Conservation (phyloP, 495 filamentous ascomycete genomes). For the Letharia columbiana region DNA sequence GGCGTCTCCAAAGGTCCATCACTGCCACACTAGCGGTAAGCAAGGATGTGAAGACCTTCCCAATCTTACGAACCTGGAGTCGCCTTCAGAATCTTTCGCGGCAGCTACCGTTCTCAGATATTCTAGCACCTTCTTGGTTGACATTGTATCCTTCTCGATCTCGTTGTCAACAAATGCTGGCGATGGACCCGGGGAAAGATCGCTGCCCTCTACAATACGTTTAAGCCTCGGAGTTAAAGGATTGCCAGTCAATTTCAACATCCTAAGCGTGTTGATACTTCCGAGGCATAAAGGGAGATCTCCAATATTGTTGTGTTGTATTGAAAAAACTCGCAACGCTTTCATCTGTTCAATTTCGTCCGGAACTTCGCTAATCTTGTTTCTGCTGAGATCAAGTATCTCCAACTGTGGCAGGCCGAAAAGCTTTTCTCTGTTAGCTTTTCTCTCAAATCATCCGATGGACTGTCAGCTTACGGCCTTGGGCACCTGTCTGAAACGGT, state of each 20-base stretch:
- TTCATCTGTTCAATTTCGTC: slow-evolving; percentile 70
- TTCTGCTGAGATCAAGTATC: slow-evolving; percentile 83
- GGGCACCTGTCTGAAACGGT: slow-evolving; percentile 81
- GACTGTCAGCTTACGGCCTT: slow-evolving; percentile 52
- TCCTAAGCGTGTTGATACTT: slow-evolving; percentile 79
- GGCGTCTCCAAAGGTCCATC: slow-evolving; percentile 58
- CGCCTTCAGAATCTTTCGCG: slow-evolving; percentile 55
- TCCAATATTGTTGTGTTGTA: slow-evolving; percentile 78
- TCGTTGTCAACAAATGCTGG: slow-evolving; percentile 33
- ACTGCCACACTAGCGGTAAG: slow-evolving; percentile 30
- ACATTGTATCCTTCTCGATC: slow-evolving; percentile 55
- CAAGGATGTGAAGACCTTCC: not conserved
- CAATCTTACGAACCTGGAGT: slow-evolving; percentile 51
- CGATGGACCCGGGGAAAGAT: slow-evolving; percentile 33
- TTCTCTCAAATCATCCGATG: slow-evolving; percentile 25
- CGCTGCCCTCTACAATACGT: slow-evolving; percentile 36
- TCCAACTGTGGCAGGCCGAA: slow-evolving; percentile 79
- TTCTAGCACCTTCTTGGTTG: slow-evolving; percentile 67
- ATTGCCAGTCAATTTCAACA: slow-evolving; percentile 82
- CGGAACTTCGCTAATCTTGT: slow-evolving; percentile 69
- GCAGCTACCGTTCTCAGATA: slow-evolving; percentile 57
- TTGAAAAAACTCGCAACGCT: slow-evolving; percentile 64
- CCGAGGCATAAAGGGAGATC: slow-evolving; percentile 73
- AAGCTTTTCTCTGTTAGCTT: slow-evolving; percentile 40
- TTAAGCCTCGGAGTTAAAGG: slow-evolving; percentile 51